Evolutionary conservation across 164 flowering plant species (phyloP), one percentile per base, ranked within the genome.

Genomic region (Macadamia integrifolia): DNA sequence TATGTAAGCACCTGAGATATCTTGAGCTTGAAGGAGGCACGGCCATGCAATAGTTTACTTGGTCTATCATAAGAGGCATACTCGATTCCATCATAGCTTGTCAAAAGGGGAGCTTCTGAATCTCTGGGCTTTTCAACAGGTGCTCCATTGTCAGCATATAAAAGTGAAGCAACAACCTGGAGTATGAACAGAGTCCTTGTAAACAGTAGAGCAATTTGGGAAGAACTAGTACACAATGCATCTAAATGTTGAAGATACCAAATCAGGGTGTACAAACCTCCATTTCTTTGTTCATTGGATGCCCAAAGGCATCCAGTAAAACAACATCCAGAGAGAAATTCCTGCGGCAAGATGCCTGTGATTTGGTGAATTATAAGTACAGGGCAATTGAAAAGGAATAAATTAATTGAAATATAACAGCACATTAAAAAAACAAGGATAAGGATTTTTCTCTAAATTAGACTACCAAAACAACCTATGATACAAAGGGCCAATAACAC

Each of bases 1-100:
- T 49, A 49, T 49, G 14, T 43, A 65, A 75, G 60, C 67, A 92
- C 98, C 96, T 86, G 96, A 67, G 98, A 86, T 72, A 92, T 87
- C 71, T 86, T 93, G 48, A 93, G 87, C 80, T 87, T 90, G 72
- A 93, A 90, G 60, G 96, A 85, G 44, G 98, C 96, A 69, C 84
- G 83, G 32, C 96, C 98, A 66, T 80, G 80, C 66, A 82, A 69
- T 53, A 89, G 64, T 82, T 84, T 87, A 70, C 85, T 78, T 29
- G 93, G 93, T 74, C 85, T 81, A 77, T 83, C 82, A 66, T 61
- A 75, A 70, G 91, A 84, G 70, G 88, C 79, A 75, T 77, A 86
- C 78, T 92, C 98, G 75, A 82, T 78, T 67, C 98, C 96, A 75
- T 88, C 94, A 76, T 73, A 82, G 74, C 78, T 87, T 74, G 85